Evolutionary conservation across 768 basidiomycete genomes (phyloP).

Genomic region (Suillus lakei): DNA sequence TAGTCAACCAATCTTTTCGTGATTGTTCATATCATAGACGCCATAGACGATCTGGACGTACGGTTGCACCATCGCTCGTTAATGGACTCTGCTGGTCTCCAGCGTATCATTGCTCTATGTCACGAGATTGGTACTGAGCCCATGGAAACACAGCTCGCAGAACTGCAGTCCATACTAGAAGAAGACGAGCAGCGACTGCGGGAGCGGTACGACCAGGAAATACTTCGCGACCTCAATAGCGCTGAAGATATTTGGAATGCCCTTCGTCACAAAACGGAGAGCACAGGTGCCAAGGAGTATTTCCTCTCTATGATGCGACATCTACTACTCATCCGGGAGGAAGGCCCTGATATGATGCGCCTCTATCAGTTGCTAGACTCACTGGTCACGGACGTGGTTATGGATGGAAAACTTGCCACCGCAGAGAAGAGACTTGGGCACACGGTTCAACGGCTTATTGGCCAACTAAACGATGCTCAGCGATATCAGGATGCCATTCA

Average conservation of each 20-base stretch:
- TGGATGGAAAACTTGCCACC: slow-evolving; percentile 87
- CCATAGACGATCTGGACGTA: slow-evolving; percentile 78
- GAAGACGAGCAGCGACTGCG: slow-evolving; percentile 77
- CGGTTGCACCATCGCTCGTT: slow-evolving; percentile 86
- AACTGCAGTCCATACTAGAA: slow-evolving; percentile 64
- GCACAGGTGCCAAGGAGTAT: slow-evolving; percentile 79
- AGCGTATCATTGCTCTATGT: slow-evolving; percentile 72
- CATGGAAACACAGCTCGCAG: slow-evolving; percentile 69
- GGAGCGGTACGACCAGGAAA: slow-evolving; percentile 75
- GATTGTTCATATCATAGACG: slow-evolving; percentile 67
- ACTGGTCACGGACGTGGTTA: slow-evolving; percentile 86
- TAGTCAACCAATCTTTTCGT: slow-evolving; percentile 76
- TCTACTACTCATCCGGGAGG: slow-evolving; percentile 86
- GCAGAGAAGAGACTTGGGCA: slow-evolving; percentile 86
- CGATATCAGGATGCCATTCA: slow-evolving; percentile 76
- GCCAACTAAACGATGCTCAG: slow-evolving; percentile 90
- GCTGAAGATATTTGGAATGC: slow-evolving; percentile 89
- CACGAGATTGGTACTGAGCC: slow-evolving; percentile 63
- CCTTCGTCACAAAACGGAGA: slow-evolving; percentile 75
- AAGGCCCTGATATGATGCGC: slow-evolving; percentile 81
- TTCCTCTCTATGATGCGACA: slow-evolving; percentile 96
- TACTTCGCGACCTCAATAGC: slow-evolving; percentile 76
- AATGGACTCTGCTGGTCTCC: slow-evolving; percentile 88
- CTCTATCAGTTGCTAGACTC: slow-evolving; percentile 93
- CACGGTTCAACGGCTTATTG: slow-evolving; percentile 87